Conservation (phyloP, 306 rosid genomes). For the Pyrus betulifolia region DNA sequence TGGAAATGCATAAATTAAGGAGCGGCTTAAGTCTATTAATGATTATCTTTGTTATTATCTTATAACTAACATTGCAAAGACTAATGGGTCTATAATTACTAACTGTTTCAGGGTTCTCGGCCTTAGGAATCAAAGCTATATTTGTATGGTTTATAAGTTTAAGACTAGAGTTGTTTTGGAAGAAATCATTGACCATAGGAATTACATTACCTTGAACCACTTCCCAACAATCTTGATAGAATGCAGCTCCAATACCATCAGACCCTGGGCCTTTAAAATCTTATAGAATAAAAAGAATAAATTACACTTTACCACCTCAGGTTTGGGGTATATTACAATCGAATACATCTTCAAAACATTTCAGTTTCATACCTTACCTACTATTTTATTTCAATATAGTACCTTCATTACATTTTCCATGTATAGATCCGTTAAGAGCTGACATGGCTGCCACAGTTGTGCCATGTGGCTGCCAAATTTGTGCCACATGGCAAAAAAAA, state of each 20-base stretch:
- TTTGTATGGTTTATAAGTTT: background rate
- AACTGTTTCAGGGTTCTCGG: background rate
- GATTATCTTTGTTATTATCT: background rate
- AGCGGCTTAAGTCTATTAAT: background rate
- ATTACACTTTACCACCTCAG: too few relatives aligned
- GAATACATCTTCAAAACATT: too few relatives aligned
- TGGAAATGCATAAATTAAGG: background rate
- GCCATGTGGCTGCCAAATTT: too few relatives aligned
- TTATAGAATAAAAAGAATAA: too few relatives aligned
- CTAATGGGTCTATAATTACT: background rate
- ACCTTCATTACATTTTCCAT: too few relatives aligned
- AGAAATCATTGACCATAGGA: background rate
- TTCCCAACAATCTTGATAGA: background rate
- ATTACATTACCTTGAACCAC: background rate
- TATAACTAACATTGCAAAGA: background rate
- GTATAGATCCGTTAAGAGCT: too few relatives aligned
- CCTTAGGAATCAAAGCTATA: background rate
- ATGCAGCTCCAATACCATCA: background rate
- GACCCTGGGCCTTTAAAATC: background rate
- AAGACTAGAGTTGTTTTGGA: background rate
- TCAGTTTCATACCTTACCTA: too few relatives aligned
- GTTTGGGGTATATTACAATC: too few relatives aligned
- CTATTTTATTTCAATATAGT: too few relatives aligned
- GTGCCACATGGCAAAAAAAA: too few relatives aligned
- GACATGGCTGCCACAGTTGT: too few relatives aligned